Percentiles rank a stretch among this genome's conserved stretches.
These are phyloP conservation scores for Musa beccarii DNA, from an alignment of 176 grass and related monocot species.

Conservation along the genomic window DNA sequence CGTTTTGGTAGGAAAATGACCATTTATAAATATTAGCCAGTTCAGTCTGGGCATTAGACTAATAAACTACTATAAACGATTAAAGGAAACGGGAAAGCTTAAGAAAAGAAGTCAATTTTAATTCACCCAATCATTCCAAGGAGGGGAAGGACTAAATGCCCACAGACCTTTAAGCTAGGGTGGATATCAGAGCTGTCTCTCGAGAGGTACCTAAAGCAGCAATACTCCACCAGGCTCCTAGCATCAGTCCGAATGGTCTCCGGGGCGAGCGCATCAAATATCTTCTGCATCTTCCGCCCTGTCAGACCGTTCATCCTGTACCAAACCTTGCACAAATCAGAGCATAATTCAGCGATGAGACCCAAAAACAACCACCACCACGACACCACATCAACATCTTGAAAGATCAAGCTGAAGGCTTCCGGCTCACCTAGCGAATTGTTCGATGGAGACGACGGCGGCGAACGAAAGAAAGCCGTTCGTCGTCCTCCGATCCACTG, in stretches of 20 bases:
- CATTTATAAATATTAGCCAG: no score
- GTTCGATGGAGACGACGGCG: constrained; percentile 69
- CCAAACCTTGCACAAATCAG: constrained; percentile 22
- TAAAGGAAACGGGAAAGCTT: not conserved
- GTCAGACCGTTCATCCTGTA: constrained; percentile 81
- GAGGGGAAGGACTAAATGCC: not conserved
- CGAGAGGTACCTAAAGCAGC: constrained; percentile 90
- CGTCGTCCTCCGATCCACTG: constrained; percentile 45
- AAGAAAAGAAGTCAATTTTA: not conserved
- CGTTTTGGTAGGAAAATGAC: not conserved
- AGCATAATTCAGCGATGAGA: constrained; percentile 2
- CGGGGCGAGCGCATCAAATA: constrained; percentile 66
- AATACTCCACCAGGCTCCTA: constrained; percentile 83
- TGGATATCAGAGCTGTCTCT: constrained; percentile 75
- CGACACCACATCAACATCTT: not conserved
- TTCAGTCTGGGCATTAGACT: not conserved
- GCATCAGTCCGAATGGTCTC: constrained; percentile 47
- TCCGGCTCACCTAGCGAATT: constrained; percentile 61
- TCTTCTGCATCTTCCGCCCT: constrained; percentile 67
- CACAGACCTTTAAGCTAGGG: constrained; percentile 72
- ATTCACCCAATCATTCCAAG: not conserved
- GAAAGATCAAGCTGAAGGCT: constrained; percentile 1
- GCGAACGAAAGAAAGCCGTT: constrained; percentile 55
- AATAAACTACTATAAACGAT: not conserved
- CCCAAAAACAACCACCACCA: not conserved